Base-by-base conservation (phyloP, 345 rosid genomes). In the Brassica incana region DNA sequence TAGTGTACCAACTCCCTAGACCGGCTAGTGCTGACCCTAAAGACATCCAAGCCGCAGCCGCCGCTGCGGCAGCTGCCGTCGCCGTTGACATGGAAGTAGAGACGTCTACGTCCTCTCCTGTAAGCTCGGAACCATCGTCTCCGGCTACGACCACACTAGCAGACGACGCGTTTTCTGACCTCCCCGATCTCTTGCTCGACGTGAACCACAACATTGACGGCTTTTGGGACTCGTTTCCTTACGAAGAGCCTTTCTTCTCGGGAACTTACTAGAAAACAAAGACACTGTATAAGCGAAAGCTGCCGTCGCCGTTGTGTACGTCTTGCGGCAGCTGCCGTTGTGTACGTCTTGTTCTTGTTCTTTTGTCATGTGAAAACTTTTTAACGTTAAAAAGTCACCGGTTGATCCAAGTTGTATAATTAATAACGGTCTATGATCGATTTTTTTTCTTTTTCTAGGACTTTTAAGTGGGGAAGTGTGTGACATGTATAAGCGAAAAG, bases 21-120 rank as follows among this genome's bases (percentile, higher is more conserved):
- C 98, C 98, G 0, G 84, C 86, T 14, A 89, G 92, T 10, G 67
- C 71, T 74, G 84, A 88, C 14, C 97, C 98, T 6, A 87, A 94
- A 32, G 97, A 94, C 87, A 92, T 94, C 58, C 98, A 89, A 80
- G 92, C 95, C 3, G 98, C 98, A 2, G 98, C 98, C 0, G 79
- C 87, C 5, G 88, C 86, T 20, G 97, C 98, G 8, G 97, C 56
- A n/a, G 58, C 77, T 4, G 25, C 62, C 1, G 59, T 38, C 0
- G 58, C 20, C 58, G 20, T 5, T n/a, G 64, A 68, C 23, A 74
- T 68, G 65, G 82, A 79, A 1, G 59, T 48, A 16, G 82, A 74
- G 35, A 68, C 78, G 36, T 62, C 67, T 14, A 29, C 80, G 3
- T 64, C 77, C 14, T 78, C 82, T 48, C 77, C 67, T 5, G 20